Percentiles rank a stretch among this genome's conserved stretches.
Conservation (phyloP, 2,329 filamentous ascomycete species). For the Immersiporthe knoxdaviesiana region DNA sequence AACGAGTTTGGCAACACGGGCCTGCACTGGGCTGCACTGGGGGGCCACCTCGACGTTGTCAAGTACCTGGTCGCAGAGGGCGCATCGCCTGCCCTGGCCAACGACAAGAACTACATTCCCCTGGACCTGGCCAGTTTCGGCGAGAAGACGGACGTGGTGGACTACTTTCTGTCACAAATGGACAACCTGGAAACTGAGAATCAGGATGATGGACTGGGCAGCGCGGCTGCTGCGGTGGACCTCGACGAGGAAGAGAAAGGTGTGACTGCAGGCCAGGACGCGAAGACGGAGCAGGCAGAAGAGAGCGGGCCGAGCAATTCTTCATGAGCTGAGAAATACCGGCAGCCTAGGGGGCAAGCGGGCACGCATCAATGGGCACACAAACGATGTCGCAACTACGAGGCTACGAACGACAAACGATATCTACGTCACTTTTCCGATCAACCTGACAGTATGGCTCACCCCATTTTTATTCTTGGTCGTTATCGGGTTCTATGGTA, state of each 20-base stretch:
- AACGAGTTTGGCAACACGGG: conserved; percentile 89
- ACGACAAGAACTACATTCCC: conserved; percentile 81
- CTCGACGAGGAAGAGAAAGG: conserved; percentile 41
- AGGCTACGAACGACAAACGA: background rate
- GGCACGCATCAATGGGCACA: background rate
- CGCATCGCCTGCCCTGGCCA: conserved; percentile 77
- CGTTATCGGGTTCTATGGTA: background rate
- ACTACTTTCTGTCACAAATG: conserved; percentile 59
- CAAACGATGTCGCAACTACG: background rate
- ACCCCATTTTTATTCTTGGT: background rate
- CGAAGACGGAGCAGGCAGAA: background rate
- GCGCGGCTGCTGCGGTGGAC: conserved; percentile 43
- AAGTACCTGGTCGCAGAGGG: conserved; percentile 76
- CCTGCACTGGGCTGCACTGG: conserved; percentile 91
- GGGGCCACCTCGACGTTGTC: conserved; percentile 81
- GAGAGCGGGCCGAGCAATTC: conserved; percentile 5
- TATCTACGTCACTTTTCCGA: background rate
- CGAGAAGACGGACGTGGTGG: conserved; percentile 67
- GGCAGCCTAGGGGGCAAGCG: background rate
- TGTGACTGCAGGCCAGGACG: conserved; percentile 31
- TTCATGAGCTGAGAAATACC: conserved; percentile 10
- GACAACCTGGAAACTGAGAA: conserved; percentile 53
- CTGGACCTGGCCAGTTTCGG: conserved; percentile 74
- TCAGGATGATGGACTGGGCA: conserved; percentile 47
- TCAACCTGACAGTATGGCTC: background rate